Evolutionary conservation across 192 early-diverging fungal species (phyloP).

Genomic region (Coemansia pectinata): DNA sequence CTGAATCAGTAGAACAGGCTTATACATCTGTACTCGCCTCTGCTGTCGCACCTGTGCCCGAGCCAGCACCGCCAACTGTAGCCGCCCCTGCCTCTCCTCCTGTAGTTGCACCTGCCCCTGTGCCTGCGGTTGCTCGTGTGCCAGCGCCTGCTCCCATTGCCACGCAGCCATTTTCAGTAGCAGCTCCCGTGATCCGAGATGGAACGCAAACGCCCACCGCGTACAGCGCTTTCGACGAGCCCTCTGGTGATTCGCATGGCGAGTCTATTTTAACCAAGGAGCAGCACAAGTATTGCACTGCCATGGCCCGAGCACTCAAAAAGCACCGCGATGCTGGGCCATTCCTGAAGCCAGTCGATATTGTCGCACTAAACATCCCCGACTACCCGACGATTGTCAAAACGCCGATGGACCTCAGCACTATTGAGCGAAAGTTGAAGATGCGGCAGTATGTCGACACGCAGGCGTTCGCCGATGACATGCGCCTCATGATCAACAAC

Average conservation of each 20-base stretch:
- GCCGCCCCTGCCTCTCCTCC: neutral
- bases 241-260: neutral
- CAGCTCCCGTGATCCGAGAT: neutral
- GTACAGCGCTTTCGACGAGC: constrained; percentile 1
- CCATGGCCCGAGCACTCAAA: constrained; percentile 73
- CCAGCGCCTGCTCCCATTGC: neutral
- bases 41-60: neutral
- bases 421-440: constrained; percentile 71
- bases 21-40: neutral
- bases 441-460: constrained; percentile 61
- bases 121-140: neutral
- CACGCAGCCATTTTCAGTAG: neutral
- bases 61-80: neutral
- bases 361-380: constrained; percentile 73
- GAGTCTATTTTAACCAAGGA: constrained; percentile 66
- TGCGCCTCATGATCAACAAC: constrained; percentile 75
- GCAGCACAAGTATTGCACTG: constrained; percentile 80
- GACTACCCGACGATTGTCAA: constrained; percentile 76
- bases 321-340: constrained; percentile 79
- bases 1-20: neutral
- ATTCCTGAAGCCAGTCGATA: constrained; percentile 85
- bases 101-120: neutral
- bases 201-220: constrained; percentile 1
- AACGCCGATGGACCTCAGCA: constrained; percentile 78
- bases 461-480: constrained; percentile 67